Evolutionary conservation across 179 eudicot genomes (phyloP).

Genomic region (Camellia oleifera): DNA sequence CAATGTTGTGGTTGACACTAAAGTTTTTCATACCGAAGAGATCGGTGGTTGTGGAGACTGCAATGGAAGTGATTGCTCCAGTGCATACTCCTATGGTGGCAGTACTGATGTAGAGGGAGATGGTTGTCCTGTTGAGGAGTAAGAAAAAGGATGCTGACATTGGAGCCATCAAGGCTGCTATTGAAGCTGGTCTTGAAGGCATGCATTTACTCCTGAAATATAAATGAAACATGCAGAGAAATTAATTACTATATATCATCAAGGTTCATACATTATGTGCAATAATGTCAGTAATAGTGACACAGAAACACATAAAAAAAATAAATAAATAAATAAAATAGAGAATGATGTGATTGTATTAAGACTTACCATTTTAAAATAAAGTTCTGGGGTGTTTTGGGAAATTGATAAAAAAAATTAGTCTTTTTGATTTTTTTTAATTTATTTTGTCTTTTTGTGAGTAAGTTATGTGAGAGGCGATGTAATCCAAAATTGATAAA

Average conservation of each 20-base stretch:
- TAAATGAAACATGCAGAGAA: not conserved
- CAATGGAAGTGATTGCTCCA: constrained; percentile 74
- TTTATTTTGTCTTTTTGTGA: too few species aligned
- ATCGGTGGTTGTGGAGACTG: constrained; percentile 70
- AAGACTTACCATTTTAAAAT: too few species aligned
- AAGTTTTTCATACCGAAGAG: constrained; percentile 68
- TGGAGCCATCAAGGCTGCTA: constrained; percentile 60
- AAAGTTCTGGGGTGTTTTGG: too few species aligned
- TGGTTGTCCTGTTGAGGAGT: constrained; percentile 35
- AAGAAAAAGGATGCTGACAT: constrained; percentile 71
- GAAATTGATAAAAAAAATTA: too few species aligned
- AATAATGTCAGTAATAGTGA: not conserved
- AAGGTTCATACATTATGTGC: not conserved
- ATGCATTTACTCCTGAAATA: constrained; percentile 39
- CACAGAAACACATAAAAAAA: too few species aligned
- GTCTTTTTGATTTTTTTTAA: not conserved
- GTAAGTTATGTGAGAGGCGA: too few species aligned
- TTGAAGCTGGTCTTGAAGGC: constrained; percentile 60
- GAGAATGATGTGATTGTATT: too few species aligned
- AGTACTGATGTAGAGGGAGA: constrained; percentile 57
- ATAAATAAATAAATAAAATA: too few species aligned
- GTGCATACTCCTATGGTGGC: constrained; percentile 65
- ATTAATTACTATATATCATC: not conserved
- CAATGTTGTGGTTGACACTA: constrained; percentile 75
- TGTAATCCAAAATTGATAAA: too few species aligned